phyloP scores from a whole-genome alignment of 2,329 filamentous ascomycete genomes.

The Penicillium frequentans region DNA sequence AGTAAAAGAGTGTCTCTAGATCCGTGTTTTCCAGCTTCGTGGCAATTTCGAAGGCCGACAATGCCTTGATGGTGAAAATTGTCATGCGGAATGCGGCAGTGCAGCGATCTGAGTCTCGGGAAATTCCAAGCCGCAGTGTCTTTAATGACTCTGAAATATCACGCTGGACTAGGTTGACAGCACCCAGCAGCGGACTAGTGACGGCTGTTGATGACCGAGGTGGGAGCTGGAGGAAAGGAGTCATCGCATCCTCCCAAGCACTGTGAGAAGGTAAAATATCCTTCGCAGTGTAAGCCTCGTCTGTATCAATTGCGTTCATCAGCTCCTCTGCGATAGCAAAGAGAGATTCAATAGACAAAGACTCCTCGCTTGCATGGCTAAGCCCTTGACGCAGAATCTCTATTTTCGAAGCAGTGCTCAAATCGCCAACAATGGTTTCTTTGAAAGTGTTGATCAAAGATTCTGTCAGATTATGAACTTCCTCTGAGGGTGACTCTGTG shows the following conservation, averaged over 20 bases:
- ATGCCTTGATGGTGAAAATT: slow-evolving; percentile 64
- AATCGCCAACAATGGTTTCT: slow-evolving; percentile 37
- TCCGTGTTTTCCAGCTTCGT: slow-evolving; percentile 32
- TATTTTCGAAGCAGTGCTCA: slow-evolving; percentile 48
- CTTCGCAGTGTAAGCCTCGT: slow-evolving; percentile 30
- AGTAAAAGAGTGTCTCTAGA: slow-evolving; percentile 46
- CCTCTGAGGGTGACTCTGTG: slow-evolving; percentile 54
- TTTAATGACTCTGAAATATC: slow-evolving; percentile 26
- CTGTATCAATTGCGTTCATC: slow-evolving; percentile 34
- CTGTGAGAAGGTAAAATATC: slow-evolving; percentile 63
- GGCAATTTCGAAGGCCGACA: slow-evolving; percentile 46
- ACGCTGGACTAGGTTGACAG: slow-evolving; percentile 61
- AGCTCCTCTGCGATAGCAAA: slow-evolving; percentile 54
- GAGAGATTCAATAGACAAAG: slow-evolving; percentile 56
- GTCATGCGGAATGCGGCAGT: slow-evolving; percentile 75
- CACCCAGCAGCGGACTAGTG: slow-evolving; percentile 70
- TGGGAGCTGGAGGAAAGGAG: slow-evolving; percentile 47
- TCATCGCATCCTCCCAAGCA: slow-evolving; percentile 66
- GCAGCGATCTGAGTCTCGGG: slow-evolving; percentile 67
- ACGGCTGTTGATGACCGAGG: slow-evolving; percentile 65
- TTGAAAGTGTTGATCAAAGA: slow-evolving; percentile 36
- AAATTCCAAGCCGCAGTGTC: slow-evolving; percentile 33
- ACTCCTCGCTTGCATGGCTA: slow-evolving; percentile 43
- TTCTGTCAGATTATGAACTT: slow-evolving; percentile 46
- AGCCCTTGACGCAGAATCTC: slow-evolving; percentile 56